These are phyloP conservation scores for Vanrija sp. DNA, from an alignment of 1,284 basidiomycete species.

Conservation along the genomic window DNA sequence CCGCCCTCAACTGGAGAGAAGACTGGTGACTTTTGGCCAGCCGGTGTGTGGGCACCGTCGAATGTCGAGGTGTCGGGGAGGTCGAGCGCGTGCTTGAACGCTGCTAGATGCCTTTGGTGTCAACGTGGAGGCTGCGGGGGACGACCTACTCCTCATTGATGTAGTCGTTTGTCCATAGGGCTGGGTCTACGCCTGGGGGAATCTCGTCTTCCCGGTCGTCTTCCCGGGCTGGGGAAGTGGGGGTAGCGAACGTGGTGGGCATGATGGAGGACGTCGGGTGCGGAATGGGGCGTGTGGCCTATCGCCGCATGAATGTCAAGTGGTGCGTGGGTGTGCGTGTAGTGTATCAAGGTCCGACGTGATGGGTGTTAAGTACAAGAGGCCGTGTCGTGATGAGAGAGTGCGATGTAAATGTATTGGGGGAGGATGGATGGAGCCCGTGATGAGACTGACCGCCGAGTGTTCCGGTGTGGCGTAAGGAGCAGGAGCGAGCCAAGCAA, in stretches of 20 bases:
- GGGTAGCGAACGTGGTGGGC: neutral
- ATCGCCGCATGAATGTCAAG: no score
- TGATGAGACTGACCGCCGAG: no score
- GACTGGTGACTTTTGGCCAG: slow-evolving; percentile 28
- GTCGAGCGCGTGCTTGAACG: slow-evolving; percentile 44
- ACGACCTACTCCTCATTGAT: slow-evolving; percentile 62
- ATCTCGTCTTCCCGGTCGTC: neutral
- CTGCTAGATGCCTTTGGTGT: slow-evolving; percentile 38
- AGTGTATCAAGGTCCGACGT: no score
- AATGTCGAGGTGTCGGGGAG: slow-evolving; percentile 29
- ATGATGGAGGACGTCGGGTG: no score
- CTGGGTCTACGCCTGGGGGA: slow-evolving; percentile 14
- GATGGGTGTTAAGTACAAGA: no score
- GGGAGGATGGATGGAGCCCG: no score
- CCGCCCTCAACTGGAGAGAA: slow-evolving; percentile 7
- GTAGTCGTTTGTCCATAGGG: slow-evolving; percentile 55
- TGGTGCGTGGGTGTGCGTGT: no score
- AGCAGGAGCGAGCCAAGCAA: no score
- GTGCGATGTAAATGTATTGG: no score
- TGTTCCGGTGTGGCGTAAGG: no score
- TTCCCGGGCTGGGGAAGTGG: neutral
- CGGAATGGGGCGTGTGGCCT: no score
- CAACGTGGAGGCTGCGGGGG: neutral
- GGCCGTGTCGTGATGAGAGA: no score
- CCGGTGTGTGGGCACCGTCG: slow-evolving; percentile 31